A percentile compares a stretch with the other conserved stretches of the same genome.
Evolutionary conservation across 805 yeast species (phyloP).

Genomic region (Wickerhamomyces subpelliculosus): DNA sequence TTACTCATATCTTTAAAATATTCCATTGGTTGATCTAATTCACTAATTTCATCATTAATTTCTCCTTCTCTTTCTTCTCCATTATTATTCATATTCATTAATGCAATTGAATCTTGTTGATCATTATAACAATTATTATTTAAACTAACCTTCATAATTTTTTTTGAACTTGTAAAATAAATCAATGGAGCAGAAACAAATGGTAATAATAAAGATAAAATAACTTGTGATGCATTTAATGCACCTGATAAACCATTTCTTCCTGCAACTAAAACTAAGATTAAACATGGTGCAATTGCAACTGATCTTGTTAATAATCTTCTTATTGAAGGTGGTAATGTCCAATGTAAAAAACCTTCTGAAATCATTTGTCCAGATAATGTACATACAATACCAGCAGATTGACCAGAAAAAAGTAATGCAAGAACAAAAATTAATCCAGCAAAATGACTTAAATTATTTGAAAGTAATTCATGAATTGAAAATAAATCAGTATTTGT

Average conservation of each 20-base stretch:
- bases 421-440: slow-evolving; percentile 86
- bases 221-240: slow-evolving; percentile 81
- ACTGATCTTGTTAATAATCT: slow-evolving; percentile 75
- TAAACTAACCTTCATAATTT: slow-evolving; percentile 55
- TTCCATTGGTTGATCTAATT: slow-evolving; percentile 5
- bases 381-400: slow-evolving; percentile 95
- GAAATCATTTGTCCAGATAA: slow-evolving; percentile 91
- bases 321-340: slow-evolving; percentile 73
- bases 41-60: slow-evolving; percentile 8
- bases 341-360: slow-evolving; percentile 83
- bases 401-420: slow-evolving; percentile 75
- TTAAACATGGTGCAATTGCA: slow-evolving; percentile 81
- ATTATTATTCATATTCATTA: slow-evolving; percentile 7
- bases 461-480: slow-evolving; percentile 60
- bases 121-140: slow-evolving; percentile 11
- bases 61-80: background rate
- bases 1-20: slow-evolving; percentile 35
- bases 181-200: slow-evolving; percentile 85
- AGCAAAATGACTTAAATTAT: slow-evolving; percentile 62
- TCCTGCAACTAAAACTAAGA: slow-evolving; percentile 69
- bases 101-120: slow-evolving; percentile 5
- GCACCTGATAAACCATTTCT: slow-evolving; percentile 74
- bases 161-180: slow-evolving; percentile 65
- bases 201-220: slow-evolving; percentile 71
- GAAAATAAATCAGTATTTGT: slow-evolving; percentile 64